phyloP scores from a whole-genome alignment of 2,329 filamentous ascomycete genomes.

The Malbranchea zuffiana region DNA sequence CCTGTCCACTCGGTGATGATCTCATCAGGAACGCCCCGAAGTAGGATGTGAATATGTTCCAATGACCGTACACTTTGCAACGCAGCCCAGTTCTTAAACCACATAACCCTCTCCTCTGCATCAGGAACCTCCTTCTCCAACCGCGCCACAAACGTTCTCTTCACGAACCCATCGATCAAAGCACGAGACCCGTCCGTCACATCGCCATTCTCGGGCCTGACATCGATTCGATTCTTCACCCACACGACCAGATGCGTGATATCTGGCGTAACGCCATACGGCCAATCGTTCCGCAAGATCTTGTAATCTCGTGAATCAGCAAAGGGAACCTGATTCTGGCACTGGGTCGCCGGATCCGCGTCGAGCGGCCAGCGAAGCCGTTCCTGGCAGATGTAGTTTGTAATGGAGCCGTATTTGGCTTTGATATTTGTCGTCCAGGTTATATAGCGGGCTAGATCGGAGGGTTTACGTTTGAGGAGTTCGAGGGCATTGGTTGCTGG shows the following conservation, averaged over 20 bases:
- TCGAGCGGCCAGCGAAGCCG: conserved; percentile 43
- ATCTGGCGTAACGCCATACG: conserved; percentile 46
- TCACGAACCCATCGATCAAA: conserved; percentile 41
- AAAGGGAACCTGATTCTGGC: conserved; percentile 42
- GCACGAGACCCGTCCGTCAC: conserved; percentile 40
- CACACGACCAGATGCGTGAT: conserved; percentile 50
- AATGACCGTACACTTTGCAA: conserved; percentile 50
- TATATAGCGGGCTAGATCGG: conserved; percentile 49
- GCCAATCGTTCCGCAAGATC: conserved; percentile 53
- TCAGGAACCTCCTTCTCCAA: conserved; percentile 28
- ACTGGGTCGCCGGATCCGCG: conserved; percentile 16
- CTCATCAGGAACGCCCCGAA: conserved; percentile 38
- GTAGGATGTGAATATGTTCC: conserved; percentile 47
- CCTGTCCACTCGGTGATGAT: conserved; percentile 37
- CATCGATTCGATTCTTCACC: conserved; percentile 42
- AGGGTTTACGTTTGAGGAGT: conserved; percentile 48
- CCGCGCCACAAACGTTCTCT: conserved; percentile 38
- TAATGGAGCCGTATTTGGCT: conserved; percentile 45
- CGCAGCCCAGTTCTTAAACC: conserved; percentile 55
- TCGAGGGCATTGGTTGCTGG: conserved; percentile 43
- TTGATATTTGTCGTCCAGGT: conserved; percentile 47
- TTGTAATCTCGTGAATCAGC: conserved; percentile 44
- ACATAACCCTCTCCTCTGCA: conserved; percentile 41
- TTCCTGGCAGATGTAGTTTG: conserved; percentile 45
- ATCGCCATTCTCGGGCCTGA: conserved; percentile 38